These are phyloP conservation scores for Yamadazyma dushanensis DNA, from an alignment of 1,139 yeast species.

Conservation along the genomic window DNA sequence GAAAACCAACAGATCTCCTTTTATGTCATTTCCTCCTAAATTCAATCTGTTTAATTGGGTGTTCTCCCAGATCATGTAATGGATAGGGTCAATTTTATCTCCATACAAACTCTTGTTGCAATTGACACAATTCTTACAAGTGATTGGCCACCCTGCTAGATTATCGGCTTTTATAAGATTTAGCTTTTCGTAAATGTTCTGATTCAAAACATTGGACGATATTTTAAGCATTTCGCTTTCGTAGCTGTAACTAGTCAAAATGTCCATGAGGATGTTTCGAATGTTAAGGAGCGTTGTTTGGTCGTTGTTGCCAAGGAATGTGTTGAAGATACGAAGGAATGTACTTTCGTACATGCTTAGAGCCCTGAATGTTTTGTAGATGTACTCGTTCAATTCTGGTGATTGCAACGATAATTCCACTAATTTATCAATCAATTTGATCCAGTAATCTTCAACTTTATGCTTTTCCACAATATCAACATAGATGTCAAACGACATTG, in stretches of 20 bases:
- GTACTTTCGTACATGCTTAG: constrained; percentile 41
- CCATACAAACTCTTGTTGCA: constrained; percentile 75
- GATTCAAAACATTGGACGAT: constrained; percentile 53
- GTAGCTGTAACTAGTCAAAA: constrained; percentile 63
- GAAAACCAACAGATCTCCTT: constrained; percentile 22
- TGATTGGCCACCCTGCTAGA: constrained; percentile 61
- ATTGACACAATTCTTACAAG: constrained; percentile 59
- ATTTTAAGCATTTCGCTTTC: constrained; percentile 60
- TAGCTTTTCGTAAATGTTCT: constrained; percentile 51
- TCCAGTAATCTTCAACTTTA: constrained; percentile 37
- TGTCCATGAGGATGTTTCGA: constrained; percentile 59
- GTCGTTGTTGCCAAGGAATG: constrained; percentile 39
- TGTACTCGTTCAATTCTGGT: constrained; percentile 35
- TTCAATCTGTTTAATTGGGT: constrained; percentile 19
- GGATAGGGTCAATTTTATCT: constrained; percentile 35
- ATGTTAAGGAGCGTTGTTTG: constrained; percentile 56
- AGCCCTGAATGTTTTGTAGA: constrained; percentile 53
- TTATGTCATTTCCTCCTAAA: constrained; percentile 4
- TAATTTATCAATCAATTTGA: constrained; percentile 30
- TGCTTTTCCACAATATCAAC: constrained; percentile 32
- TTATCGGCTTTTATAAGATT: constrained; percentile 38
- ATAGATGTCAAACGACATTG: constrained; percentile 29
- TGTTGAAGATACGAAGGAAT: constrained; percentile 51
- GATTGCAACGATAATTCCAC: constrained; percentile 21
- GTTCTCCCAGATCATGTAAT: constrained; percentile 52